A percentile compares a stretch with the other conserved stretches of the same genome.
Evolutionary conservation across 202 grass and related monocot species (phyloP).

Genomic region (Panicum virgatum): DNA sequence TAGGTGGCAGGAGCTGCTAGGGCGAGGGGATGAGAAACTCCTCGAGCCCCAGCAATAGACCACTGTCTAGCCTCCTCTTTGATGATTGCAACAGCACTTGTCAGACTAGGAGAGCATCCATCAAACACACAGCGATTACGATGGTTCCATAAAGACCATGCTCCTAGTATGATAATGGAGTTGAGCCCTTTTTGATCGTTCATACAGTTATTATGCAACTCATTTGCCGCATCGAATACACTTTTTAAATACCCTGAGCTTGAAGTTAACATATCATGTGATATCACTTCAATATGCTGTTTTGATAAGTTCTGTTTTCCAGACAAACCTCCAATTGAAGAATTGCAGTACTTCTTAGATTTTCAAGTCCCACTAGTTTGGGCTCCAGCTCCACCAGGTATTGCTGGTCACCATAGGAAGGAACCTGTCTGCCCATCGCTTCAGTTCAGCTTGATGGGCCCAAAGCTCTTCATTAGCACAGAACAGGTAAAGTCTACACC

Average conservation of each 20-base stretch:
- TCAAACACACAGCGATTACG: no score
- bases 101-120: no score
- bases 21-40: no score
- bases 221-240: conserved; percentile 5
- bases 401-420: conserved; percentile 86
- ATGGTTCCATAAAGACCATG: no score
- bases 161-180: no score
- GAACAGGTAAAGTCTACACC: conserved; percentile 74
- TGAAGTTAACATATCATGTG: conserved; percentile 25
- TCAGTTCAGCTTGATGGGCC: conserved; percentile 95
- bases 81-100: no score
- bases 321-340: conserved; percentile 98
- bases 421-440: conserved; percentile 91
- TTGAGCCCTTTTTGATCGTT: no score
- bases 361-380: conserved; percentile 89
- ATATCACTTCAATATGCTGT: conserved; percentile 32
- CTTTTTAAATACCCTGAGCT: neutral
- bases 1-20: no score
- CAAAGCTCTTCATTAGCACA: conserved; percentile 93
- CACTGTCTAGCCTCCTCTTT: no score
- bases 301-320: conserved; percentile 44
- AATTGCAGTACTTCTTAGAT: conserved; percentile 98
- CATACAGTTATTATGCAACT: no score
- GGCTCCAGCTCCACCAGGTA: conserved; percentile 83
- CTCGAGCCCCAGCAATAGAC: no score